These are phyloP conservation scores for Beauveria bassiana DNA, from an alignment of 2,329 filamentous ascomycete genomes.

Conservation along the genomic window DNA sequence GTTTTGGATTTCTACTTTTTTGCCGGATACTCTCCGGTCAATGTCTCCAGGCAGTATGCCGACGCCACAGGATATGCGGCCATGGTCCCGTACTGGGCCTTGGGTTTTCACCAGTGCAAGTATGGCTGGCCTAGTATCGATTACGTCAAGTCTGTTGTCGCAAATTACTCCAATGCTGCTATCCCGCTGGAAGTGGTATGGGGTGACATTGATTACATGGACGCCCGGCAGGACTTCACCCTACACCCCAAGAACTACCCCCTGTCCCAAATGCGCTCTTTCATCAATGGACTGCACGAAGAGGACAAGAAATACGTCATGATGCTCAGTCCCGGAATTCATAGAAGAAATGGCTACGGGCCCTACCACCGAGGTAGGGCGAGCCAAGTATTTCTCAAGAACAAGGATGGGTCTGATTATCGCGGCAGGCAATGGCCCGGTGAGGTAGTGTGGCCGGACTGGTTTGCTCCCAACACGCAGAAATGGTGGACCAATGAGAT, in stretches of 20 bases:
- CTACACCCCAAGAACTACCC: constrained; percentile 58
- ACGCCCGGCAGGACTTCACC: constrained; percentile 47
- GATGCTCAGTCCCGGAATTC: constrained; percentile 61
- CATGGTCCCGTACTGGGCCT: constrained; percentile 58
- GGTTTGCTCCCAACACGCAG: constrained; percentile 57
- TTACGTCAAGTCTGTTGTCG: constrained; percentile 59
- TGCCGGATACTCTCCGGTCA: constrained; percentile 48
- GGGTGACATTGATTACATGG: constrained; percentile 69
- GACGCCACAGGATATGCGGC: constrained; percentile 47
- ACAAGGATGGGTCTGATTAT: neutral
- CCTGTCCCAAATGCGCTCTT: constrained; percentile 51
- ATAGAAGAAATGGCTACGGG: constrained; percentile 34
- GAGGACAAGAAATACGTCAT: constrained; percentile 64
- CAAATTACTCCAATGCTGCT: constrained; percentile 53
- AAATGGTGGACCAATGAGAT: constrained; percentile 63
- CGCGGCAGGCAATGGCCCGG: constrained; percentile 70
- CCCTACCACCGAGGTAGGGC: constrained; percentile 29
- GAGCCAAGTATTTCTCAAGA: constrained; percentile 31
- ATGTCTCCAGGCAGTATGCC: constrained; percentile 52
- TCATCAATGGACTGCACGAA: constrained; percentile 59
- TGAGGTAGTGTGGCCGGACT: constrained; percentile 61
- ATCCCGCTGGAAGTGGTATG: constrained; percentile 71
- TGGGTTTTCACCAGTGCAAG: constrained; percentile 55
- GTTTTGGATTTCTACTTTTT: constrained; percentile 66
- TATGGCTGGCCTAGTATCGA: constrained; percentile 59